These are phyloP conservation scores for Phenoliferia sp. DNA, from an alignment of 1,284 basidiomycete genomes.

Conservation along the genomic window DNA sequence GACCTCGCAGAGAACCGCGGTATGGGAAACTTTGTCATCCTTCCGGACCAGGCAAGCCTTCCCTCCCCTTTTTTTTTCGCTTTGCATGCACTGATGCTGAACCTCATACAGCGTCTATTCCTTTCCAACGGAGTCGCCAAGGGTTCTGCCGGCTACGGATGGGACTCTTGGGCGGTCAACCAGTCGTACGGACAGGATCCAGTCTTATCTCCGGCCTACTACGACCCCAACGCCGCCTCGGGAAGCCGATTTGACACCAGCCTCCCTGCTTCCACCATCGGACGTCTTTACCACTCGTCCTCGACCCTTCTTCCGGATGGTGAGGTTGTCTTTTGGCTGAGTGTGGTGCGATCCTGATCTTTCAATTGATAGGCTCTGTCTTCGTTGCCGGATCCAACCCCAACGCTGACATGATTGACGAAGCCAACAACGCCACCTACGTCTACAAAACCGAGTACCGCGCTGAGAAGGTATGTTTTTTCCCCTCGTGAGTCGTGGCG, in stretches of 20 bases:
- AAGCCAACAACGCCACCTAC: slow-evolving; percentile 15
- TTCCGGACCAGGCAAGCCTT: too few species aligned
- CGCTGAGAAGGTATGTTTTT: slow-evolving; percentile 39
- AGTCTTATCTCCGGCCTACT: slow-evolving; percentile 41
- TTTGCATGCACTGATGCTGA: neutral
- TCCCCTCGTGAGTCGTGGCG: neutral
- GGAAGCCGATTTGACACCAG: slow-evolving; percentile 59
- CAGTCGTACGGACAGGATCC: slow-evolving; percentile 45
- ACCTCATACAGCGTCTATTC: slow-evolving; percentile 65
- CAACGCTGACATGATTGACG: slow-evolving; percentile 46
- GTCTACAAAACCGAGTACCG: slow-evolving; percentile 29
- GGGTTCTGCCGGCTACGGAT: slow-evolving; percentile 75
- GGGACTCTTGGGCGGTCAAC: slow-evolving; percentile 52
- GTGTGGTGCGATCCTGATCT: neutral
- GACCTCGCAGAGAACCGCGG: slow-evolving; percentile 57
- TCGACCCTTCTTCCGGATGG: slow-evolving; percentile 44
- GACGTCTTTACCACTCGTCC: slow-evolving; percentile 46
- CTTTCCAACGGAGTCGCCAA: slow-evolving; percentile 69
- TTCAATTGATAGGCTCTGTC: slow-evolving; percentile 47
- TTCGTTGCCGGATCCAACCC: slow-evolving; percentile 80
- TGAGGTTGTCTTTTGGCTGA: neutral
- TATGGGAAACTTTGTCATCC: slow-evolving; percentile 67
- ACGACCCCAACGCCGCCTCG: slow-evolving; percentile 42
- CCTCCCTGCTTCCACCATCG: slow-evolving; percentile 35
- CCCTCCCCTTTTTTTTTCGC: neutral